Conservation (phyloP, 176 grass and related monocot species). For the Secale cereale region DNA sequence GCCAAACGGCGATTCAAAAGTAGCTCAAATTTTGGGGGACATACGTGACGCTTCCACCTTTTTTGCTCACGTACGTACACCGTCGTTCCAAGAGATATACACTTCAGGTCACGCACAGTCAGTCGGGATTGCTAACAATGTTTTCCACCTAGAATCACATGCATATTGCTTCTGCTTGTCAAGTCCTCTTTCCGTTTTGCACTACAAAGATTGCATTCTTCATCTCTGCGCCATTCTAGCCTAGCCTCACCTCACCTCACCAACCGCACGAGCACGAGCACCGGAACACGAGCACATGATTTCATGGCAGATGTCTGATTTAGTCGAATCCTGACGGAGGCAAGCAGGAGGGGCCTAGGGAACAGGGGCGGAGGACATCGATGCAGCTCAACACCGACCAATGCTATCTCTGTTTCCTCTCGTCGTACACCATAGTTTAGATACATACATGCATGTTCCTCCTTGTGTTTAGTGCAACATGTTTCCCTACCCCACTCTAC, state of each 20-base stretch:
- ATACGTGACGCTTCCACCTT: not conserved
- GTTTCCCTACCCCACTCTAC: not conserved
- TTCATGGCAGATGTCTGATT: not conserved
- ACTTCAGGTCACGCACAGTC: no score
- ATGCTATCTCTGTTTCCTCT: slow-evolving; percentile 7
- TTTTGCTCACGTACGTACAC: not conserved
- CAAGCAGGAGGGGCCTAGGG: slow-evolving; percentile 14
- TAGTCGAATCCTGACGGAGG: not conserved
- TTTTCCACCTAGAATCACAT: not conserved
- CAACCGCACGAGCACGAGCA: not conserved
- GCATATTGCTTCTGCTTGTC: no score
- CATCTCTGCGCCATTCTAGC: not conserved
- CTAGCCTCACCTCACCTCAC: not conserved
- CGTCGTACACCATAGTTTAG: not conserved
- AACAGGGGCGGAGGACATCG: slow-evolving; percentile 5
- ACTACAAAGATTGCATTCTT: not conserved
- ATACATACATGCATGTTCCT: slow-evolving; percentile 19
- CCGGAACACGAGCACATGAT: not conserved
- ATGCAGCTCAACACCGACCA: not conserved
- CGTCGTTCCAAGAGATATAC: not conserved
- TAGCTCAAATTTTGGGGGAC: not conserved
- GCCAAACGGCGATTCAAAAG: not conserved
- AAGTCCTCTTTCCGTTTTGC: not conserved
- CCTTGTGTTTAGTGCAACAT: slow-evolving; percentile 24
- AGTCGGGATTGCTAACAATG: not conserved